Evolutionary conservation across 2,329 filamentous ascomycete species (phyloP).

Genomic region (Aspergillus brasiliensis): DNA sequence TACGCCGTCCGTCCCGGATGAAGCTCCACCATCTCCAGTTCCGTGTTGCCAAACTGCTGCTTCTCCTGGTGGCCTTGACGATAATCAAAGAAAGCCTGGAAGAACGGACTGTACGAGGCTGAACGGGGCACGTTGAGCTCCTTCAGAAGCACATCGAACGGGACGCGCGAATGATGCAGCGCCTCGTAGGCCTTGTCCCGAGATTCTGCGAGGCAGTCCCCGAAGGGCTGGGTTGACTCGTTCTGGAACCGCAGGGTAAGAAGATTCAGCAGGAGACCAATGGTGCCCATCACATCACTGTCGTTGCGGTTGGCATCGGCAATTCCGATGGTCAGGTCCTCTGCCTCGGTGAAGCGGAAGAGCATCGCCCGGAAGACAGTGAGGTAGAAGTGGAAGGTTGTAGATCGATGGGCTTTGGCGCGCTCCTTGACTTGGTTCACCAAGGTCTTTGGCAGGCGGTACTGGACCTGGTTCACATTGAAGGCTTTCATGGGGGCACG

Average conservation of each 20-base stretch:
- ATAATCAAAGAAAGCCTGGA: constrained; percentile 56
- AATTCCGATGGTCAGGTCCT: constrained; percentile 52
- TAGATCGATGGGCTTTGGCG: constrained; percentile 24
- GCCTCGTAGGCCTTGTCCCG: constrained; percentile 37
- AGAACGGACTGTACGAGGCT: constrained; percentile 47
- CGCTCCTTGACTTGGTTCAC: background rate
- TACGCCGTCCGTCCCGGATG: constrained; percentile 30
- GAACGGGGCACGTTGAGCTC: constrained; percentile 47
- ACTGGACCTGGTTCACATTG: background rate
- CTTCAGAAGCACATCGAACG: constrained; percentile 53
- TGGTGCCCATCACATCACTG: constrained; percentile 27
- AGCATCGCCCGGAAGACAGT: constrained; percentile 44
- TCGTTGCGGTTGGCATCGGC: constrained; percentile 49
- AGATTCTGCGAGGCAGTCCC: constrained; percentile 30
- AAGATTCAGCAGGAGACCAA: constrained; percentile 55
- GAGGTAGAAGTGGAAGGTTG: constrained; percentile 53
- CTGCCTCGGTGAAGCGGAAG: constrained; percentile 33
- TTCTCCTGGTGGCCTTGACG: constrained; percentile 37
- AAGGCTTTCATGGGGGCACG: constrained; percentile 25
- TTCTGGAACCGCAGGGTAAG: constrained; percentile 47
- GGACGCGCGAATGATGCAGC: constrained; percentile 48
- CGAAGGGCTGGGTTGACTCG: constrained; percentile 24
- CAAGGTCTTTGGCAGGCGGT: background rate
- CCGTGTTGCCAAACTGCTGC: constrained; percentile 24
- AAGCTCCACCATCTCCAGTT: constrained; percentile 16